Evolutionary conservation across 345 rosid species (phyloP), one percentile per base, ranked within the genome.

Genomic region (Lumnitzera littorea): DNA sequence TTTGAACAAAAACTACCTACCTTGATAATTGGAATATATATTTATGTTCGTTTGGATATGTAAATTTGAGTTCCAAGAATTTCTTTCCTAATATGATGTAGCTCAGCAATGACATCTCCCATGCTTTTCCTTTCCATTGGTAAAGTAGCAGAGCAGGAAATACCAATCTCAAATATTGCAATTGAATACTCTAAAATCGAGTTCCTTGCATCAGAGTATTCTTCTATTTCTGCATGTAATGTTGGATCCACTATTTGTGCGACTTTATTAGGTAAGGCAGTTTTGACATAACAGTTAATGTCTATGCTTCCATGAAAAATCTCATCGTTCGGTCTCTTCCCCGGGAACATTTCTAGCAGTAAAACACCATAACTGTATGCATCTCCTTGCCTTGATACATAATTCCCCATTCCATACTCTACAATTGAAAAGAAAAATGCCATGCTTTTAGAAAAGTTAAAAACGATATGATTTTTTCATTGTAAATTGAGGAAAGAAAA

Each of bases 331-430:
- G 70, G 70, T 60, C 65, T 53, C 27, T 52, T 67, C 36, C 64
- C 60, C 0, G 54, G 43, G 15, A 67, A 54, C 58, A 60, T 51
- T 46, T 67, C 70, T 56, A 67, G 47, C 48, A 62, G 23, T 15
- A 62, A 57, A n/a, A 62, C 46, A 27, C 65, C 65, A 36, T 16
- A 62, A 13, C 70, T 67, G 24, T 67, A 67, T 1, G 53, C 64
- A 53, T 67, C 70, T 15, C 70, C 70, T 11, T 24, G 14, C 14
- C 47, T 46, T 52, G 65, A 67, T 13, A 55, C 49, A 3, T 46
- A 17, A 14, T 27, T 54, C 13, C 65, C 70, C 60, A 53, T 53
- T n/a, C 64, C 70, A 46, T 67, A 60, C 56, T 67, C 70, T 67
- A 25, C 43, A 25, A 17, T 23, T 36, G 24, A 55, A 23, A 7